Evolutionary conservation across 2,329 filamentous ascomycete genomes (phyloP).

Genomic region (Fusarium piperis): DNA sequence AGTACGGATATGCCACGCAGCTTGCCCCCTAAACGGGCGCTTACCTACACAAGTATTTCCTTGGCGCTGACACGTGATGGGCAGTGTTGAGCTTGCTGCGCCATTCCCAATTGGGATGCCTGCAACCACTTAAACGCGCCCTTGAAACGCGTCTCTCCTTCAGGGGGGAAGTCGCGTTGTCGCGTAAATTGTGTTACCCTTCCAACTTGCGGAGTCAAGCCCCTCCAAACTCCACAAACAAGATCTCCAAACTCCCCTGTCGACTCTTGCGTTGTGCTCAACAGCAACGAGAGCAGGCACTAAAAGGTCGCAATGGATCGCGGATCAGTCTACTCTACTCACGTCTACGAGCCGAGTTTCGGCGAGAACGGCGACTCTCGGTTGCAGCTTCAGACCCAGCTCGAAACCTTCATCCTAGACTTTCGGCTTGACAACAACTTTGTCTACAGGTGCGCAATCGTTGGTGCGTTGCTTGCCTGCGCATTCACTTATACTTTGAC

Average conservation of each 20-base stretch:
- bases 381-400: slow-evolving; percentile 77
- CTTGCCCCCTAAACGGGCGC: slow-evolving; percentile 23
- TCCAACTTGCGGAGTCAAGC: slow-evolving; percentile 35
- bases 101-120: background rate
- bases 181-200: slow-evolving; percentile 38
- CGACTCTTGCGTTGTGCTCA: slow-evolving; percentile 15
- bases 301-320: slow-evolving; percentile 73
- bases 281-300: slow-evolving; percentile 11
- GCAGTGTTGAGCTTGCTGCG: background rate
- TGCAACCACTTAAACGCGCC: slow-evolving; percentile 46
- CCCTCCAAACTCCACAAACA: slow-evolving; percentile 40
- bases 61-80: slow-evolving; percentile 31
- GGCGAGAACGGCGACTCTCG: slow-evolving; percentile 75
- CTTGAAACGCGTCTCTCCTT: slow-evolving; percentile 33
- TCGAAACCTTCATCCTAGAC: slow-evolving; percentile 91
- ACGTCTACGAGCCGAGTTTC: slow-evolving; percentile 76
- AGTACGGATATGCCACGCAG: slow-evolving; percentile 33
- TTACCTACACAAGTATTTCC: slow-evolving; percentile 2
- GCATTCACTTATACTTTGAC: slow-evolving; percentile 19
- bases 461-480: background rate
- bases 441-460: slow-evolving; percentile 79
- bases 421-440: slow-evolving; percentile 95
- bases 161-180: slow-evolving; percentile 28
- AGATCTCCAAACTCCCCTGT: slow-evolving; percentile 30
- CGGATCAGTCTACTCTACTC: slow-evolving; percentile 86